phyloP scores from a whole-genome alignment of 1,284 basidiomycete species.

The Tausonia pullulans region DNA sequence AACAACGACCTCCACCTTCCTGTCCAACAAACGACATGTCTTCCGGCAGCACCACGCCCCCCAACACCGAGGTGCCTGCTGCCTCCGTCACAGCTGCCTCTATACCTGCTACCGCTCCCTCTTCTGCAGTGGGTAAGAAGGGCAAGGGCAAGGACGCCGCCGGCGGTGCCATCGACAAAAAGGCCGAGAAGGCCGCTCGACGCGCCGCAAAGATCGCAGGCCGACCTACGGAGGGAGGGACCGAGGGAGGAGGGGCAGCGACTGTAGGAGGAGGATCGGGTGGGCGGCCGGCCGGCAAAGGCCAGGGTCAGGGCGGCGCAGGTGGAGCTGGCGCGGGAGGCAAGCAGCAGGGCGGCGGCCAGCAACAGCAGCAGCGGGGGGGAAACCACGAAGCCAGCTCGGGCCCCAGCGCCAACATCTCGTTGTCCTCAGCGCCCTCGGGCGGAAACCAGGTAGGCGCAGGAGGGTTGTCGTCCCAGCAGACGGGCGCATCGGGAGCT shows the following conservation, averaged over 20 bases:
- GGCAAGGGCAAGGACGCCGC: too few species aligned
- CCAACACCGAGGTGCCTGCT: too few species aligned
- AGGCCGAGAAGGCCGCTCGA: constrained; percentile 15
- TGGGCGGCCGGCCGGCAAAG: background rate
- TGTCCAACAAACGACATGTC: too few species aligned
- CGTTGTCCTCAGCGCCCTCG: background rate
- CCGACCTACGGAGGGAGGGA: background rate
- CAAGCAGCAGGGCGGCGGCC: background rate
- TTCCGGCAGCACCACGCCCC: too few species aligned
- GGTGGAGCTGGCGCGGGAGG: background rate
- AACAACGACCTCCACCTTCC: too few species aligned
- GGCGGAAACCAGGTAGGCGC: background rate
- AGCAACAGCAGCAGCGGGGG: background rate
- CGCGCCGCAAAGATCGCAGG: constrained; percentile 12
- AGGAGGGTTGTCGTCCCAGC: background rate
- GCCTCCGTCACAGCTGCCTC: too few species aligned
- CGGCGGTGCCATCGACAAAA: constrained; percentile 2
- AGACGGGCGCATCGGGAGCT: background rate
- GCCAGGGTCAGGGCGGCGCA: background rate
- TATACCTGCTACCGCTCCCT: too few species aligned
- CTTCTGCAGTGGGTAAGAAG: too few species aligned
- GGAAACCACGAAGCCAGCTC: background rate
- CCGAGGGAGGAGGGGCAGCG: background rate
- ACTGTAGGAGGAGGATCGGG: background rate
- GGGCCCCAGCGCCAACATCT: background rate